Conservation (phyloP, 2,329 filamentous ascomycete species). For the Elsinoe necatrix region DNA sequence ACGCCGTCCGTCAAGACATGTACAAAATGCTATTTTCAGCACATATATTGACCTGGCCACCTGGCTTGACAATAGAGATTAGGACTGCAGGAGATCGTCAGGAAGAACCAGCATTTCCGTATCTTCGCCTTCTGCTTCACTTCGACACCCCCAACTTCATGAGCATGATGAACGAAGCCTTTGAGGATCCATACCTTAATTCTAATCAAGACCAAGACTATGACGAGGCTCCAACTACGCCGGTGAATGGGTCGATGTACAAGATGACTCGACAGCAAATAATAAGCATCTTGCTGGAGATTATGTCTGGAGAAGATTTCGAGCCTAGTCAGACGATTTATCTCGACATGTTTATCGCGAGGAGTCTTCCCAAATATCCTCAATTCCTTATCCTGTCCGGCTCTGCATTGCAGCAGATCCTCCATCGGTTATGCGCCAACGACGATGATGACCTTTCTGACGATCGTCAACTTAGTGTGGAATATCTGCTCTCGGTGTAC, state of each 20-base stretch:
- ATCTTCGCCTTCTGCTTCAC: constrained; percentile 72
- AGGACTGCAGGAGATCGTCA: constrained; percentile 47
- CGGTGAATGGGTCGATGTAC: constrained; percentile 21
- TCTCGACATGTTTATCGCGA: constrained; percentile 95
- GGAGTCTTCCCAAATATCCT: constrained; percentile 91
- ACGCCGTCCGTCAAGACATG: constrained; percentile 72
- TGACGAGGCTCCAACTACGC: constrained; percentile 40
- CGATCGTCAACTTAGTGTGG: constrained; percentile 92
- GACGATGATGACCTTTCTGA: constrained; percentile 73
- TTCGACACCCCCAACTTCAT: constrained; percentile 89
- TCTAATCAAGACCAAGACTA: constrained; percentile 56
- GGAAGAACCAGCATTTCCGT: constrained; percentile 70
- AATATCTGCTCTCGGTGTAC: constrained; percentile 89
- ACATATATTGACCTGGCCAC: constrained; percentile 66
- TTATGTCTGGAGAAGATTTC: constrained; percentile 75
- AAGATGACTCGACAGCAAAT: constrained; percentile 76
- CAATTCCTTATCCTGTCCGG: constrained; percentile 90
- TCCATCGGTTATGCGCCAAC: constrained; percentile 76
- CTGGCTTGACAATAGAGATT: constrained; percentile 45
- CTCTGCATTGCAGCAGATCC: constrained; percentile 70
- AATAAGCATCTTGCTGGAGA: constrained; percentile 78
- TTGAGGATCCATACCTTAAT: constrained; percentile 90
- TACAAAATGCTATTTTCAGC: constrained; percentile 94
- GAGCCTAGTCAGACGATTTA: constrained; percentile 78
- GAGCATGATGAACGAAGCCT: constrained; percentile 92